Percentiles rank a stretch among this genome's conserved stretches.
phyloP scores from a whole-genome alignment of 2,329 filamentous ascomycete species.

The Thelonectria discophora region DNA sequence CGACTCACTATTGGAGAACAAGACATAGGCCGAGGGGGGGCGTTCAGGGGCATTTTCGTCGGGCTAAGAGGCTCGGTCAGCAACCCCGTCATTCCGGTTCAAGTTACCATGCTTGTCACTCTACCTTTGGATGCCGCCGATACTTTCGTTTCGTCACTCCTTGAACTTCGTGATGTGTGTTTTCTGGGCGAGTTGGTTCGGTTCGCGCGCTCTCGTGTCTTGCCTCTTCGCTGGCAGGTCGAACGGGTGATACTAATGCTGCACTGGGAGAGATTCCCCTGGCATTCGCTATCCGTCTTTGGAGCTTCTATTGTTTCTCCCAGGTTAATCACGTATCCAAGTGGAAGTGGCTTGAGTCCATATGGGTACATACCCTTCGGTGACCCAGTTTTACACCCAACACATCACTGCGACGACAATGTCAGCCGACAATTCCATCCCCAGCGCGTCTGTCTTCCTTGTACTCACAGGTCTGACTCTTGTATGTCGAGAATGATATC shows the following conservation, averaged over 20 bases:
- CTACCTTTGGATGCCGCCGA: constrained; percentile 77
- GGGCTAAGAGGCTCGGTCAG: constrained; percentile 55
- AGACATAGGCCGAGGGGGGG: constrained; percentile 83
- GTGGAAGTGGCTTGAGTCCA: neutral
- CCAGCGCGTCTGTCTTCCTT: neutral
- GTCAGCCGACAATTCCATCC: constrained; percentile 30
- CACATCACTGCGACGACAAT: constrained; percentile 63
- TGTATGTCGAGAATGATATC: constrained; percentile 85
- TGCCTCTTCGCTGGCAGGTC: constrained; percentile 61
- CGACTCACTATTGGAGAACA: constrained; percentile 82
- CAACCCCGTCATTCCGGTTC: neutral
- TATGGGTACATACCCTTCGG: constrained; percentile 72
- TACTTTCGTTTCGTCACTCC: constrained; percentile 75
- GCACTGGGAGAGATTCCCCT: constrained; percentile 68
- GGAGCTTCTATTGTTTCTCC: constrained; percentile 72
- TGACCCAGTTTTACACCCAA: constrained; percentile 83
- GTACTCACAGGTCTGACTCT: constrained; percentile 79
- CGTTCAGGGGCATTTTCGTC: constrained; percentile 84
- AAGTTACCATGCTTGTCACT: constrained; percentile 30
- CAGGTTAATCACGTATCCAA: constrained; percentile 29
- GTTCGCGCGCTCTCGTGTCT: constrained; percentile 63
- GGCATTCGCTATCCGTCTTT: constrained; percentile 80
- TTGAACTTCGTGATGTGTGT: constrained; percentile 51
- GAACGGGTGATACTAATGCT: constrained; percentile 60
- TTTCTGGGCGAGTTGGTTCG: constrained; percentile 59